Base-by-base conservation (phyloP, 148 eudicot species). In the Euryodendron excelsum region DNA sequence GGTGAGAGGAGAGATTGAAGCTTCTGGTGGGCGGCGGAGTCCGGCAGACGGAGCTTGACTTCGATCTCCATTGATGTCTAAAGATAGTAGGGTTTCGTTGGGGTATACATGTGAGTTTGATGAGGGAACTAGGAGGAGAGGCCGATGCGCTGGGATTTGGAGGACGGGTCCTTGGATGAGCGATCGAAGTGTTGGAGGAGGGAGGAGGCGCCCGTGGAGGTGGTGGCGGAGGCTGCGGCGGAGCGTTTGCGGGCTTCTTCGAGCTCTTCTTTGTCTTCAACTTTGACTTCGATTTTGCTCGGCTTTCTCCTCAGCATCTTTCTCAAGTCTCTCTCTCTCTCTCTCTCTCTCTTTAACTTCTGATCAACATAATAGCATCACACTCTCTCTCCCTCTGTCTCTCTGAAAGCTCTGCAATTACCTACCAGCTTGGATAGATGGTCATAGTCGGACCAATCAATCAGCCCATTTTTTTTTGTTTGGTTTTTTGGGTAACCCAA, bases 181-280 rank as follows among this genome's bases (percentile, higher is more conserved):
- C 80, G 87, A 47, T 89, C n/a, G 70, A 94, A 86, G 82, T 92
- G 96, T 47, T 90, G 91, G 73, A 94, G 89, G 77, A 94, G 89
- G 23, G 92, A 81, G 58, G 90, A 37, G 77, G 86, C 72, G 72
- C 85, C 47, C 66, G 88, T 64, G 62, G 82, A 13, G 75, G 85
- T 60, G 81, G 85, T 11, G 44, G 88, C 47, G 25, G 89, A 47
- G 68, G 88, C 52, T 62, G 89, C 76, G 84, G 85, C 82, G 84
- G 77, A 77, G 72, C 85, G 94, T 5, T 77, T 53, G 80, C 92
- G 94, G 69, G 89, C 89, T 72, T 86, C 89, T 81, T 87, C 88
- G 72, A 94, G 86, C 77, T 91, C 98, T 80, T 90, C 91, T 78
- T 89, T 94, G 87, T 94, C 98, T 84, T 93, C 98, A 25, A 90